Evolutionary conservation across 345 rosid genomes (phyloP).

Genomic region (Euclidium syriacum): DNA sequence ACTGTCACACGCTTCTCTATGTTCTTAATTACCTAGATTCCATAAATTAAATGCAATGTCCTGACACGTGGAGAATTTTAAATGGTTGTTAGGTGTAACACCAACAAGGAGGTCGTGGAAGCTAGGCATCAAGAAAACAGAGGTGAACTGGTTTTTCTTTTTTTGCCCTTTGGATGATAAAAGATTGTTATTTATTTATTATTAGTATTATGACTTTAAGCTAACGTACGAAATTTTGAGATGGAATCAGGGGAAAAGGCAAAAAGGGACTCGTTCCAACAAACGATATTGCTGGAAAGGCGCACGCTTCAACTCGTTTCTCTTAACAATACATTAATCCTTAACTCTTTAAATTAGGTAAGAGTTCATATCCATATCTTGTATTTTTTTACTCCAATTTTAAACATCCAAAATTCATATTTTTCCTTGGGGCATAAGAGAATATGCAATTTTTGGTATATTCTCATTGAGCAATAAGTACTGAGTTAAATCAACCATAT

Average conservation of each 20-base stretch:
- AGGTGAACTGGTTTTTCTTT: conserved; percentile 5
- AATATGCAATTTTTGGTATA: not conserved
- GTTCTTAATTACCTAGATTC: not conserved
- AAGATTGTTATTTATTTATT: not conserved
- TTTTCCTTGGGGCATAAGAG: not conserved
- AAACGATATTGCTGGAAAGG: conserved; percentile 45
- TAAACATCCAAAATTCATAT: not conserved
- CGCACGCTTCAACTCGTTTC: conserved; percentile 42
- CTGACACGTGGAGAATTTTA: conserved; percentile 13
- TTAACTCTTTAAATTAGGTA: conserved; percentile 24
- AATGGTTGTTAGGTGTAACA: conserved; percentile 27
- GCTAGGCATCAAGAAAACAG: conserved; percentile 19
- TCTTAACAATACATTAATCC: conserved; percentile 27
- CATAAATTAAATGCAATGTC: not conserved
- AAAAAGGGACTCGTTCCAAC: conserved; percentile 31
- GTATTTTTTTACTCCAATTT: conserved; percentile 5
- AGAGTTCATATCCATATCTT: not conserved
- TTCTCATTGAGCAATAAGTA: not conserved
- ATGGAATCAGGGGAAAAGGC: conserved; percentile 21
- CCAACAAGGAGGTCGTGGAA: conserved; percentile 25
- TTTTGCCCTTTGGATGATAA: not conserved
- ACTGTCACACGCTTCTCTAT: not conserved
- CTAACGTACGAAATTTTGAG: conserved; percentile 10
- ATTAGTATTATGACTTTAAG: not conserved
- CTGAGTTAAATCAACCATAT: not conserved